phyloP scores from a whole-genome alignment of 139 green algal species.

The Asterochloris sp. region DNA sequence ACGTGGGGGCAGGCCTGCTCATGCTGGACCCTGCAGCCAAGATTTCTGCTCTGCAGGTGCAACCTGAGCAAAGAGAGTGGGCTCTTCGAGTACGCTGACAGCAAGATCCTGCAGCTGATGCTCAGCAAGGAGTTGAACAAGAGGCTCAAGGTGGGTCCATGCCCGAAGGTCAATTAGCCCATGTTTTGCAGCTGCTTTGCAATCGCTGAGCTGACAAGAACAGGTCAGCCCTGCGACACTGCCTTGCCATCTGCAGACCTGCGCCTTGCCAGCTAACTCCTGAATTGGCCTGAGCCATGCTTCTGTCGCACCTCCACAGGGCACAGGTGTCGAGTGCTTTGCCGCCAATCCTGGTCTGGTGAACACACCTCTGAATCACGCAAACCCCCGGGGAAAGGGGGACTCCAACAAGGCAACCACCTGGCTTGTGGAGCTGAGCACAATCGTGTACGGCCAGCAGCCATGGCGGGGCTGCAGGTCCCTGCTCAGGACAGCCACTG shows the following conservation, averaged over 20 bases:
- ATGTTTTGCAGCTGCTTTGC: no score
- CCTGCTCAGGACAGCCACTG: slow-evolving; percentile 16
- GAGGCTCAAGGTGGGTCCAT: slow-evolving; percentile 24
- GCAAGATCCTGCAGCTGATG: slow-evolving; percentile 35
- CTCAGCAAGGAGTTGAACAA: slow-evolving; percentile 26
- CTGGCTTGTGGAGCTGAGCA: slow-evolving; percentile 4
- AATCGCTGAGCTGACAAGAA: no score
- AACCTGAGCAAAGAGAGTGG: slow-evolving; percentile 23
- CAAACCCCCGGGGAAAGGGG: slow-evolving; percentile 8
- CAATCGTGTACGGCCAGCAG: slow-evolving; percentile 15
- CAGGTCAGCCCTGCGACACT: no score
- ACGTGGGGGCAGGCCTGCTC: not conserved
- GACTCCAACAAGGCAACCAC: slow-evolving; percentile 18
- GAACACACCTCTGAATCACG: slow-evolving; percentile 23
- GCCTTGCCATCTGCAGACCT: no score
- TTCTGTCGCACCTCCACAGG: slow-evolving; percentile 5
- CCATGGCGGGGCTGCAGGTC: slow-evolving; percentile 3
- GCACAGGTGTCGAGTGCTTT: slow-evolving; percentile 25
- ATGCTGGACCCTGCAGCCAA: not conserved
- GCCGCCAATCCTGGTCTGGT: slow-evolving; percentile 28
- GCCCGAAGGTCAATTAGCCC: no score
- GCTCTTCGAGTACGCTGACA: slow-evolving; percentile 27
- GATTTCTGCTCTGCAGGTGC: slow-evolving; percentile 10
- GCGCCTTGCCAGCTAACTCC: no score
- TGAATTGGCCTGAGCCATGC: no score